phyloP scores from a whole-genome alignment of 495 filamentous ascomycete genomes.

The Xylaria cubensis region DNA sequence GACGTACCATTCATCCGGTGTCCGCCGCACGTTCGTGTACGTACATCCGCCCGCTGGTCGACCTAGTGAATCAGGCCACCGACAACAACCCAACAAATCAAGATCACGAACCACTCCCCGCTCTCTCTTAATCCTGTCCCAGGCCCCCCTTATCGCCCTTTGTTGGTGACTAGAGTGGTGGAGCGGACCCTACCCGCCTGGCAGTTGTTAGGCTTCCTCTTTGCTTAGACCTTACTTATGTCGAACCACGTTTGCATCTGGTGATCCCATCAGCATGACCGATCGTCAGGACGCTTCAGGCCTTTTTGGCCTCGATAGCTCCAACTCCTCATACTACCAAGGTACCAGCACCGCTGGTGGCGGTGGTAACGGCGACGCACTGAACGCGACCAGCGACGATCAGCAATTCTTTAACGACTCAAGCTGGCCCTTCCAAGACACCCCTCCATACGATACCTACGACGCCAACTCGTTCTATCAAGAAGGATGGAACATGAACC shows the following conservation, averaged over 20 bases:
- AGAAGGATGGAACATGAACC: slow-evolving; percentile 40
- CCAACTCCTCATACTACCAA: slow-evolving; percentile 40
- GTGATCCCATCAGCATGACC: slow-evolving; percentile 46
- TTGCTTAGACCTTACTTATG: slow-evolving; percentile 36
- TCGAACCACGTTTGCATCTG: slow-evolving; percentile 45
- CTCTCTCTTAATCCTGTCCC: slow-evolving; percentile 8
- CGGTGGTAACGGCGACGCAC: slow-evolving; percentile 37
- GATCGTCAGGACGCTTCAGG: slow-evolving; percentile 41
- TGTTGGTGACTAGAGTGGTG: slow-evolving; percentile 17
- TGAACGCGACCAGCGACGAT: slow-evolving; percentile 37
- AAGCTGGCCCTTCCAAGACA: slow-evolving; percentile 53
- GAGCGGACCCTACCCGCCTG: slow-evolving; percentile 12
- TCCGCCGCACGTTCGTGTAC: slow-evolving; percentile 7
- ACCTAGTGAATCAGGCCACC: slow-evolving; percentile 21
- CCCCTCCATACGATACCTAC: slow-evolving; percentile 52
- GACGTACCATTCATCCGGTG: slow-evolving; percentile 17
- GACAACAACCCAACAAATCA: slow-evolving; percentile 15
- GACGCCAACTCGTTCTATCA: slow-evolving; percentile 42
- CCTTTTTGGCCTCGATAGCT: slow-evolving; percentile 42
- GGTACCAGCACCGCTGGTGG: slow-evolving; percentile 35
- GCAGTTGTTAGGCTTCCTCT: slow-evolving; percentile 12
- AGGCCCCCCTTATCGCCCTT: neutral
- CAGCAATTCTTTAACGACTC: slow-evolving; percentile 44
- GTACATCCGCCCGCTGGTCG: neutral
- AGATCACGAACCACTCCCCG: slow-evolving; percentile 14